Evolutionary conservation across 805 yeast genomes (phyloP).

Genomic region (Yarrowia deformans): DNA sequence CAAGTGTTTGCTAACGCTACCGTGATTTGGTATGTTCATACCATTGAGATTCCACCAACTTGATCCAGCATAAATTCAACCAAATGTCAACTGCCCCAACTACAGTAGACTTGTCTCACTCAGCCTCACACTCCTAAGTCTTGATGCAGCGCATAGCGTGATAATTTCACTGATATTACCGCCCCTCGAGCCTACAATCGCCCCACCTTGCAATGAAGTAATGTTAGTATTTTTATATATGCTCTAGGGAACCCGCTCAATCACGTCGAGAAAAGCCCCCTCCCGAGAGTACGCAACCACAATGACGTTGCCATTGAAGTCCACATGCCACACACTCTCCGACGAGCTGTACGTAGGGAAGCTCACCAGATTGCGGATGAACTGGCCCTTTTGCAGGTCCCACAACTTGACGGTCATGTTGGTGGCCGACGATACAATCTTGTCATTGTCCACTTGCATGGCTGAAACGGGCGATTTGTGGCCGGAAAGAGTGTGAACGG

Average conservation of each 20-base stretch:
- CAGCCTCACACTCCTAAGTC: too few relatives aligned
- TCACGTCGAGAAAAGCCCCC: constrained; percentile 28
- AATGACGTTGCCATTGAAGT: constrained; percentile 29
- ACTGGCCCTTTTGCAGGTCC: constrained; percentile 85
- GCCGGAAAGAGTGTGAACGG: constrained; percentile 88
- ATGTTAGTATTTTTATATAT: constrained; percentile 26
- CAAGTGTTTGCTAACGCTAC: too few relatives aligned
- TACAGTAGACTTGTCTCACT: too few relatives aligned
- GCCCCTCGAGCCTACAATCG: background rate
- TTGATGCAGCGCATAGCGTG: too few relatives aligned
- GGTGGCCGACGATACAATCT: constrained; percentile 92
- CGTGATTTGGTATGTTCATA: too few relatives aligned
- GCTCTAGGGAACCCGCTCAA: constrained; percentile 21
- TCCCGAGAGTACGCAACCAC: constrained; percentile 28
- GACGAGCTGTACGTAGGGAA: background rate
- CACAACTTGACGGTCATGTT: constrained; percentile 95
- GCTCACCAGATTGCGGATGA: constrained; percentile 45
- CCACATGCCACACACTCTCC: constrained; percentile 34
- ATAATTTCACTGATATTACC: constrained; percentile 4
- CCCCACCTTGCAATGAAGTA: background rate
- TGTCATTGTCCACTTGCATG: constrained; percentile 88
- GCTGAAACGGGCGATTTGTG: constrained; percentile 90
- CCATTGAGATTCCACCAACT: too few relatives aligned
- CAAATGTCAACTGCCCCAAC: too few relatives aligned
- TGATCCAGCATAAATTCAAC: too few relatives aligned